phyloP scores from a whole-genome alignment of 768 basidiomycete species.

The Phylloporus arenicola region DNA sequence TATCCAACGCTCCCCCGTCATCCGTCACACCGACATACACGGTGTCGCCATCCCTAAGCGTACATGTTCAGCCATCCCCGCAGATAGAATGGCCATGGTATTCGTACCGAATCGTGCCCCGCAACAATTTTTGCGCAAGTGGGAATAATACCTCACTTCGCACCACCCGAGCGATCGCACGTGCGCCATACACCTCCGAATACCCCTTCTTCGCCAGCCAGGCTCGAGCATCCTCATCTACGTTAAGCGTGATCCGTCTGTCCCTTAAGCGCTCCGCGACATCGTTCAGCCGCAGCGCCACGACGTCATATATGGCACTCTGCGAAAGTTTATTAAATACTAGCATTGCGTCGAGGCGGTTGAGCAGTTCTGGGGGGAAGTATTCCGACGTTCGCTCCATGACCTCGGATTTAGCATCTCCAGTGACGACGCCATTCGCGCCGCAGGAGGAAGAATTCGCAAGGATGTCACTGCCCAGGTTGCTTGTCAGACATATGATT shows the following conservation, averaged over 20 bases:
- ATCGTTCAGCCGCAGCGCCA: slow-evolving; percentile 69
- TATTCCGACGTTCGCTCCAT: slow-evolving; percentile 69
- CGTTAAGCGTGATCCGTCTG: slow-evolving; percentile 66
- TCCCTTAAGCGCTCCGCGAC: slow-evolving; percentile 60
- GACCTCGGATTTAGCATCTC: slow-evolving; percentile 59
- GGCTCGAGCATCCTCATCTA: slow-evolving; percentile 52
- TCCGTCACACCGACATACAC: slow-evolving; percentile 49
- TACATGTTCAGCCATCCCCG: too few species aligned
- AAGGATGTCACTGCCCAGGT: slow-evolving; percentile 78
- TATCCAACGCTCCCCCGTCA: slow-evolving; percentile 42
- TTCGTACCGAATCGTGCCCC: slow-evolving; percentile 68
- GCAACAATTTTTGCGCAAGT: slow-evolving; percentile 72
- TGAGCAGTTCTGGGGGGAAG: slow-evolving; percentile 88
- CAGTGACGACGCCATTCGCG: slow-evolving; percentile 57
- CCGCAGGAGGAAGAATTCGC: slow-evolving; percentile 61
- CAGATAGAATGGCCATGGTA: neutral
- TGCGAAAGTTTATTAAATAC: slow-evolving; percentile 89
- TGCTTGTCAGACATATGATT: slow-evolving; percentile 86
- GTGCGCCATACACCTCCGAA: slow-evolving; percentile 80
- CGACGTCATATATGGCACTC: slow-evolving; percentile 70
- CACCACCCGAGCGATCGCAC: slow-evolving; percentile 84
- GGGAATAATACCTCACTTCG: slow-evolving; percentile 78
- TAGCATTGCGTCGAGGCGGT: slow-evolving; percentile 80
- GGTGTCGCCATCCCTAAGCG: slow-evolving; percentile 42
- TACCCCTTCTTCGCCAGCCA: slow-evolving; percentile 78